Percentiles rank a stretch among this genome's conserved stretches.
Conservation (phyloP, 352 stramenopile species). For the Globisporangium splendens region DNA sequence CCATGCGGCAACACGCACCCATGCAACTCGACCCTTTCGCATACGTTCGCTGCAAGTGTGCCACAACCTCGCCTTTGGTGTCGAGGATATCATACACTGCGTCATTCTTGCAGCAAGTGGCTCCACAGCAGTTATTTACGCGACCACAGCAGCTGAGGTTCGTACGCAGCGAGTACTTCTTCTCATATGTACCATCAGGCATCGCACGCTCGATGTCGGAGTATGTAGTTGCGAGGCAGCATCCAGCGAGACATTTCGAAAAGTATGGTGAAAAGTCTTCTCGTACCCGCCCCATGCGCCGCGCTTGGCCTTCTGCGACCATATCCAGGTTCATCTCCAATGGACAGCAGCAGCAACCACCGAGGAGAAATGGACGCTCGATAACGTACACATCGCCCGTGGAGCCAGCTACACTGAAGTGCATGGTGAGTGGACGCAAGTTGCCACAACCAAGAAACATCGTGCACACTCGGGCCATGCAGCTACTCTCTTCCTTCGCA, state of each 20-base stretch:
- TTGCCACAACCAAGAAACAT: constrained; percentile 33
- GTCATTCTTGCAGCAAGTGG: constrained; percentile 59
- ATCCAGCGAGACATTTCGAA: constrained; percentile 29
- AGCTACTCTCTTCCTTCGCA: constrained; percentile 38
- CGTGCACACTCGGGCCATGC: constrained; percentile 26
- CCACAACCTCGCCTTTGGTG: constrained; percentile 40
- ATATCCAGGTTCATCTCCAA: constrained; percentile 42
- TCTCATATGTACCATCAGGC: constrained; percentile 51
- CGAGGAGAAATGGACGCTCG: constrained; percentile 32
- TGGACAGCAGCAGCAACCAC: constrained; percentile 32
- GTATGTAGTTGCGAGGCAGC: constrained; percentile 61
- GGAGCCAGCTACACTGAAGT: constrained; percentile 34
- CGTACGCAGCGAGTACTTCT: constrained; percentile 43
- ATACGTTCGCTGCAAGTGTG: constrained; percentile 56
- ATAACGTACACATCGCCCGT: constrained; percentile 49
- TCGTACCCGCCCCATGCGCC: constrained; percentile 38
- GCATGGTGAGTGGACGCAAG: constrained; percentile 40
- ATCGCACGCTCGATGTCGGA: constrained; percentile 53
- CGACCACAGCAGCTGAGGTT: constrained; percentile 56
- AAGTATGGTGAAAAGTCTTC: constrained; percentile 61
- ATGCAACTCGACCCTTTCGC: constrained; percentile 17
- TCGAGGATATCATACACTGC: constrained; percentile 68
- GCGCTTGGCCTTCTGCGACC: constrained; percentile 14
- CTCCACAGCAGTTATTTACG: constrained; percentile 70
- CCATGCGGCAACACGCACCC: constrained; percentile 33